Conservation (phyloP, 2,329 filamentous ascomycete genomes). For the Paecilomyces niveus region DNA sequence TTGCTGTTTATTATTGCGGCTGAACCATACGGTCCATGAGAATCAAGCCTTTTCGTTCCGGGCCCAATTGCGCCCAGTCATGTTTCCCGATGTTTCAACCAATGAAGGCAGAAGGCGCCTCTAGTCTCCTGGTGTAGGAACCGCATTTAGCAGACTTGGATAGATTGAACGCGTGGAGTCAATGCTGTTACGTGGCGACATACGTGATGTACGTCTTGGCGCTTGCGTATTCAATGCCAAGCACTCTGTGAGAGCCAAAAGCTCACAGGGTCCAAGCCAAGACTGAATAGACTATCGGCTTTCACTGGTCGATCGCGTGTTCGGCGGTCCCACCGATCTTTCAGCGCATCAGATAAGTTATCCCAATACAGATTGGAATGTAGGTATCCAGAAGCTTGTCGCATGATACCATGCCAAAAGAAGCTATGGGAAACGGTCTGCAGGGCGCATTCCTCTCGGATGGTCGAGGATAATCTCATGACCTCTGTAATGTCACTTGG, state of each 20-base stretch:
- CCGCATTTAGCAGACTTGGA: not conserved
- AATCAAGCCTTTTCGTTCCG: not conserved
- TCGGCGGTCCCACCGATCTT: not conserved
- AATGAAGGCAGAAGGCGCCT: not conserved
- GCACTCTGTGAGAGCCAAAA: not conserved
- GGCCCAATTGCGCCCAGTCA: not conserved
- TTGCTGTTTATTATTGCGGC: not conserved
- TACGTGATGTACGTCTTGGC: not conserved
- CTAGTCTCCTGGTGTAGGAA: not conserved
- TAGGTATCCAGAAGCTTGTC: not conserved
- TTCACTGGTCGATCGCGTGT: not conserved
- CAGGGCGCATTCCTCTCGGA: not conserved
- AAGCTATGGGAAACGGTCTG: not conserved
- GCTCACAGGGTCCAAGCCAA: not conserved
- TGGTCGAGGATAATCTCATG: not conserved
- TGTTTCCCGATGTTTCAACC: not conserved
- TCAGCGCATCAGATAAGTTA: not conserved
- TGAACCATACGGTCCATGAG: not conserved
- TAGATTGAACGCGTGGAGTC: not conserved
- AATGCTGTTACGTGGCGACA: not conserved
- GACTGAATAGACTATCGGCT: not conserved
- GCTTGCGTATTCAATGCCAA: not conserved
- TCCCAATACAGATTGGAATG: not conserved
- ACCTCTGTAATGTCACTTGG: not conserved
- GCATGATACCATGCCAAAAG: not conserved